A percentile compares a stretch with the other conserved stretches of the same genome.
These are phyloP conservation scores for Mycena latifolia DNA, from an alignment of 768 basidiomycete genomes.

Conservation along the genomic window DNA sequence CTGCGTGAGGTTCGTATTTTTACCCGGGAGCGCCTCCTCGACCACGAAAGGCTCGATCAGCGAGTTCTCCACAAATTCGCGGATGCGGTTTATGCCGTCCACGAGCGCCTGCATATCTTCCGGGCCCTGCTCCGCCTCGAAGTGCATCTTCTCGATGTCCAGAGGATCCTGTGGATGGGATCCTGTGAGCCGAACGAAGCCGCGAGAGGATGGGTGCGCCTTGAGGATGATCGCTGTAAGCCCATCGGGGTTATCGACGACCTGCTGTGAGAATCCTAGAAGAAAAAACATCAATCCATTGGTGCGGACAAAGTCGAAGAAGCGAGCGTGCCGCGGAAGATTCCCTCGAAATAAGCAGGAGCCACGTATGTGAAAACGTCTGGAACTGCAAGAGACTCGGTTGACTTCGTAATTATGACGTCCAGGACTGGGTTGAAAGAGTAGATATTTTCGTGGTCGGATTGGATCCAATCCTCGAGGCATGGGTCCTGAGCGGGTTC, in stretches of 20 bases:
- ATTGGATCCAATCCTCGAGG: conserved; percentile 42
- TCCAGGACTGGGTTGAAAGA: conserved; percentile 42
- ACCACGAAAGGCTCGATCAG: conserved; percentile 36
- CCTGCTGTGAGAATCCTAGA: conserved; percentile 35
- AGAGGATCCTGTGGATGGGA: conserved; percentile 46
- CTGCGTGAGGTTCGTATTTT: conserved; percentile 41
- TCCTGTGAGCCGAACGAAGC: conserved; percentile 46
- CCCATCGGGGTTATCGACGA: conserved; percentile 39
- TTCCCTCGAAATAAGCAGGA: conserved; percentile 44
- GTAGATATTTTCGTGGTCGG: conserved; percentile 42
- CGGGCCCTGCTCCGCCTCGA: conserved; percentile 41
- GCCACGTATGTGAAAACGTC: conserved; percentile 44
- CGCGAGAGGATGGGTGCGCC: conserved; percentile 46
- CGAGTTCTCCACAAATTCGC: conserved; percentile 34
- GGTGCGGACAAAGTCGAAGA: neutral
- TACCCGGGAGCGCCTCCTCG: conserved; percentile 40
- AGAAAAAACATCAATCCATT: neutral
- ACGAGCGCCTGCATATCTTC: conserved; percentile 43
- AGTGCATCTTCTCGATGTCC: conserved; percentile 45
- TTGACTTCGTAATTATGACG: conserved; percentile 41
- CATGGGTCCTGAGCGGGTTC: conserved; percentile 45
- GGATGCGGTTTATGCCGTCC: conserved; percentile 42
- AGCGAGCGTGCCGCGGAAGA: conserved; percentile 39
- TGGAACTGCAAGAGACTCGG: conserved; percentile 37
- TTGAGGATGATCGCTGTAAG: conserved; percentile 44